A percentile compares a stretch with the other conserved stretches of the same genome.
Conservation (phyloP, 129 eudicot genomes). For the Dittrichia graveolens region DNA sequence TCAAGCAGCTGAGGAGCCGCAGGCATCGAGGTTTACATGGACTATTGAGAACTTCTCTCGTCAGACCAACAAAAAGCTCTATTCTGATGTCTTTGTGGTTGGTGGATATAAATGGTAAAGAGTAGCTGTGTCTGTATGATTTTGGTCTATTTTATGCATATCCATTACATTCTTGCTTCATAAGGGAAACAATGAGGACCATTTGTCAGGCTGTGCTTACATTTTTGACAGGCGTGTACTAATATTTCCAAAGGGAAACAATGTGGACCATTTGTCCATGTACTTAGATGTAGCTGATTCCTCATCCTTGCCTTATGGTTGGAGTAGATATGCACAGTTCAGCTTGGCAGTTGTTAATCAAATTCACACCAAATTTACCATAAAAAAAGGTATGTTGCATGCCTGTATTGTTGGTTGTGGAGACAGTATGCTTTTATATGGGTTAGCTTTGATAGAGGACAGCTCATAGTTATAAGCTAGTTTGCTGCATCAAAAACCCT, state of each 20-base stretch:
- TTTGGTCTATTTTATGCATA: not conserved
- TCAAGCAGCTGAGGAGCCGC: conserved; percentile 86
- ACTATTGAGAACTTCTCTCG: conserved; percentile 75
- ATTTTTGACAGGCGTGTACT: conserved; percentile 77
- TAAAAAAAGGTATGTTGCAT: conserved; percentile 66
- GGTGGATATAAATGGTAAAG: conserved; percentile 90
- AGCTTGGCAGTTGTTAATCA: conserved; percentile 94
- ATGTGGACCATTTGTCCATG: conserved; percentile 90
- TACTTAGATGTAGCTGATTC: conserved; percentile 95
- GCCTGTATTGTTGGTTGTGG: conserved; percentile 6
- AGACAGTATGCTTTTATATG: not conserved
- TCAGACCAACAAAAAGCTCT: conserved; percentile 67
- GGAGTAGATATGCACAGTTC: conserved; percentile 97
- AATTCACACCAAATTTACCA: conserved; percentile 55
- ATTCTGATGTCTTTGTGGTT: conserved; percentile 75
- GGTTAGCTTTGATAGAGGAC: not conserved
- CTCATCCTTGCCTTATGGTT: conserved; percentile 83
- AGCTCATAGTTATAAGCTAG: not conserved
- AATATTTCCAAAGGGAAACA: conserved; percentile 94
- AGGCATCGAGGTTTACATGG: conserved; percentile 83
- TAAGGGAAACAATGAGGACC: conserved; percentile 12
- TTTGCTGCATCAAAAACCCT: not conserved
- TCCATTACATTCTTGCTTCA: not conserved
- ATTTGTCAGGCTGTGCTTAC: conserved; percentile 17
- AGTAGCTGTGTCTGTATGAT: not conserved